A percentile compares a stretch with the other conserved stretches of the same genome.
These are phyloP conservation scores for Fusarium subtropicale DNA, from an alignment of 2,329 filamentous ascomycete genomes.

Conservation along the genomic window DNA sequence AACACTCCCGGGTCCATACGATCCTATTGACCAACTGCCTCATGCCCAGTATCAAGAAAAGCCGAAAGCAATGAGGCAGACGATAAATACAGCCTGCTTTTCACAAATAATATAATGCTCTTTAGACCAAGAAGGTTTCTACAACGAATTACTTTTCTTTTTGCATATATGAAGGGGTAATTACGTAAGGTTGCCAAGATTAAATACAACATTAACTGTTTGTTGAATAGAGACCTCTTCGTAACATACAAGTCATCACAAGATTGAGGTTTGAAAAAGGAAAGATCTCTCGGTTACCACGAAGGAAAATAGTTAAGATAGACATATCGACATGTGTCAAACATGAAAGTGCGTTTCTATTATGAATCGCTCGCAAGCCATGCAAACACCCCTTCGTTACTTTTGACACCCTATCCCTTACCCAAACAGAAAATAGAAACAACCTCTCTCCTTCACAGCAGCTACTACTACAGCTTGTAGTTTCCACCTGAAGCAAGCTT, in stretches of 20 bases:
- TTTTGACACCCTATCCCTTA: slow-evolving; percentile 15
- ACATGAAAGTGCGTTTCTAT: slow-evolving; percentile 39
- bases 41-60: neutral
- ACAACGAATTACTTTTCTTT: neutral
- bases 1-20: neutral
- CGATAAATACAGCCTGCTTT: neutral
- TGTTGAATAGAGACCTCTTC: neutral
- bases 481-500: slow-evolving; percentile 65
- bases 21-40: neutral
- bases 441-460: neutral
- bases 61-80: neutral
- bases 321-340: slow-evolving; percentile 27
- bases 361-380: slow-evolving; percentile 42
- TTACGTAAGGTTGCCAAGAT: too few species aligned
- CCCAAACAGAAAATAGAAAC: slow-evolving; percentile 22
- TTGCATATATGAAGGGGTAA: neutral
- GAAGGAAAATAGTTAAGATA: slow-evolving; percentile 6
- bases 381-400: slow-evolving; percentile 32
- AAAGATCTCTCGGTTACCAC: neutral
- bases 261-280: neutral
- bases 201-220: neutral
- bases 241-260: neutral
- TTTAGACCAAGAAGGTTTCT: neutral
- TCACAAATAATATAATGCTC: neutral
- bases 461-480: slow-evolving; percentile 71